Percentiles rank a stretch among this genome's conserved stretches.
Conservation (phyloP, 495 filamentous ascomycete species). For the Aspergillus affinis region DNA sequence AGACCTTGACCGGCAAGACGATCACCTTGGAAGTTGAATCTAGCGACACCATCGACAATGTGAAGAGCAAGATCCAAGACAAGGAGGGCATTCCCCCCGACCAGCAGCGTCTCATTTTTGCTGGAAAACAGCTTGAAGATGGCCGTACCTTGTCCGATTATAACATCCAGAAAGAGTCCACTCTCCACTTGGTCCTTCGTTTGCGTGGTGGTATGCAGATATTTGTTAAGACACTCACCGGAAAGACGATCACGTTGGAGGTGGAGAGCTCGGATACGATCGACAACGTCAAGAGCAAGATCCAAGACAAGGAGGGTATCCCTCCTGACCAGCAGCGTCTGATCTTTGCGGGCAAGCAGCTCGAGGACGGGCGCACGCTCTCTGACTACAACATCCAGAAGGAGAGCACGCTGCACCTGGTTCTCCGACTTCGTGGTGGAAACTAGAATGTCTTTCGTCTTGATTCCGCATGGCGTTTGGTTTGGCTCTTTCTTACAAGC, state of each 20-base stretch:
- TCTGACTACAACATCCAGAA: slow-evolving; percentile 96
- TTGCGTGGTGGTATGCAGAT: slow-evolving; percentile 98
- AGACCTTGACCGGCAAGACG: slow-evolving; percentile 71
- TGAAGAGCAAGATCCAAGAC: slow-evolving; percentile 97
- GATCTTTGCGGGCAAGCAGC: slow-evolving; percentile 89
- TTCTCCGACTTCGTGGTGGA: slow-evolving; percentile 83
- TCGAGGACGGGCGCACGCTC: slow-evolving; percentile 81
- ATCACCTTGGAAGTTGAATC: slow-evolving; percentile 72
- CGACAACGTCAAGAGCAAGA: slow-evolving; percentile 91
- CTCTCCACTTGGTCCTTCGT: slow-evolving; percentile 94
- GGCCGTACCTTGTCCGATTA: slow-evolving; percentile 94
- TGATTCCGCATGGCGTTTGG: slow-evolving; percentile 44
- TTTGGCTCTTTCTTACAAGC: slow-evolving; percentile 30
- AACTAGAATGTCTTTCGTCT: slow-evolving; percentile 50
- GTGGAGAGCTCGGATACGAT: slow-evolving; percentile 89
- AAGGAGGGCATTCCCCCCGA: slow-evolving; percentile 96
- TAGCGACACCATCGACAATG: slow-evolving; percentile 96
- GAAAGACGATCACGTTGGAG: slow-evolving; percentile 90
- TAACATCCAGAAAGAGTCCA: slow-evolving; percentile 99
- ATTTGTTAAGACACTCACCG: slow-evolving; percentile 90
- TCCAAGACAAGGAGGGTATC: slow-evolving; percentile 91
- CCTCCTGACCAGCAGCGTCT: slow-evolving; percentile 86
- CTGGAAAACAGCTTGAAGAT: slow-evolving; percentile 93
- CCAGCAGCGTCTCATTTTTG: slow-evolving; percentile 93
- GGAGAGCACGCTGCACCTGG: slow-evolving; percentile 84